Conservation (phyloP, 192 early-diverging fungal species). For the Rhizoclosmatium globosum region DNA sequence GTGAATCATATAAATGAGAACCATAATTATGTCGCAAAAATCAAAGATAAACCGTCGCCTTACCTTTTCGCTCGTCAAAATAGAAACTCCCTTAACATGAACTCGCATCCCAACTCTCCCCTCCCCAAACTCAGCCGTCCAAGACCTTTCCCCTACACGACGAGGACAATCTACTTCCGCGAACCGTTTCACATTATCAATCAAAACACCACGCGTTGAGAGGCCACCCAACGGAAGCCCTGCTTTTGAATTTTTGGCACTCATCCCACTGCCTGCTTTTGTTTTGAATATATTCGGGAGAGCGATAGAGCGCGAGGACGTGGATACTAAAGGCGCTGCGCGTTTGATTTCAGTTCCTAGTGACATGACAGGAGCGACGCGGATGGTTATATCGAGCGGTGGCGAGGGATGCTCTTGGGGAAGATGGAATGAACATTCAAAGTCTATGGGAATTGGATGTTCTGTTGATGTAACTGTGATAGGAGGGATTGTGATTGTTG, state of each 20-base stretch:
- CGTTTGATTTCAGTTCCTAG: not conserved
- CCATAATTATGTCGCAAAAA: not conserved
- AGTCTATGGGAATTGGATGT: not conserved
- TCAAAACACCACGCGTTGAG: slow-evolving; percentile 20
- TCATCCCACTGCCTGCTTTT: not conserved
- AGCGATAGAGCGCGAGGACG: slow-evolving; percentile 2
- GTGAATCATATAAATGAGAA: not conserved
- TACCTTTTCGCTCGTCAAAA: not conserved
- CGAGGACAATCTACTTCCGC: not conserved
- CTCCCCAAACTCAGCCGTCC: not conserved
- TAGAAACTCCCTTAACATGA: not conserved
- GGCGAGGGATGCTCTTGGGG: not conserved
- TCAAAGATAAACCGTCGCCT: not conserved
- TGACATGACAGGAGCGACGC: slow-evolving; percentile 15
- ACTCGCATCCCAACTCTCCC: slow-evolving; percentile 2
- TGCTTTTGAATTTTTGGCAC: not conserved
- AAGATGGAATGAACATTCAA: slow-evolving; percentile 31
- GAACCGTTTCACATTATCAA: slow-evolving; percentile 7
- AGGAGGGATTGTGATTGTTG: slow-evolving; percentile 24
- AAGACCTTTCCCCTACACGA: too few relatives aligned
- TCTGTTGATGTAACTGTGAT: not conserved
- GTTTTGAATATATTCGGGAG: slow-evolving; percentile 23
- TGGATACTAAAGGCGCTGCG: not conserved
- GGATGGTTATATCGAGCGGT: slow-evolving; percentile 17
- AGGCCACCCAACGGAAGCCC: slow-evolving; percentile 19